phyloP scores from a whole-genome alignment of 2,329 filamentous ascomycete species.

The Pseudocercospora musae region DNA sequence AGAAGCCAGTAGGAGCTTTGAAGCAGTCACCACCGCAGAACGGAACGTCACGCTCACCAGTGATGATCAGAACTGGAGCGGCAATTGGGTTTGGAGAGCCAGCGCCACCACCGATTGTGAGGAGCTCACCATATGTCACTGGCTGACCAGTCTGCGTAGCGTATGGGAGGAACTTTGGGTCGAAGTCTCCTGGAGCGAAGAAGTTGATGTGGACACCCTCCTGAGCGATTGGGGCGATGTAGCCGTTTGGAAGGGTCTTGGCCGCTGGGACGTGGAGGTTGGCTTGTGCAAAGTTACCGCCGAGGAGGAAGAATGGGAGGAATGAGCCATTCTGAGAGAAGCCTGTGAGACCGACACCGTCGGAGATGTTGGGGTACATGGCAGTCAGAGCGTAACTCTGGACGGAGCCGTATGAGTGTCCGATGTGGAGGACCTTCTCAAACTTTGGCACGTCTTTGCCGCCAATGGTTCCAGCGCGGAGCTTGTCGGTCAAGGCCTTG shows the following conservation, averaged over 20 bases:
- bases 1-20: conserved; percentile 38
- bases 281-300: conserved; percentile 34
- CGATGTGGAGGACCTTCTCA: conserved; percentile 55
- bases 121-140: conserved; percentile 56
- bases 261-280: conserved; percentile 30
- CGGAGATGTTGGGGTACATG: conserved; percentile 51
- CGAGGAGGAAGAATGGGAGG: conserved; percentile 34
- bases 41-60: conserved; percentile 51
- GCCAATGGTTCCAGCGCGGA: conserved; percentile 47
- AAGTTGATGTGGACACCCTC: conserved; percentile 52
- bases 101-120: conserved; percentile 51
- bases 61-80: conserved; percentile 59
- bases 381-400: conserved; percentile 56
- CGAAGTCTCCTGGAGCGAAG: conserved; percentile 52
- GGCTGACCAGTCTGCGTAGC: conserved; percentile 53
- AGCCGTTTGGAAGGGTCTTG: conserved; percentile 46
- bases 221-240: conserved; percentile 49
- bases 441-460: conserved; percentile 40
- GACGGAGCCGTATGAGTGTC: conserved; percentile 62
- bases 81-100: conserved; percentile 39
- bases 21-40: conserved; percentile 63
- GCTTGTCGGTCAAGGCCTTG: conserved; percentile 49
- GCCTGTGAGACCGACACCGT: conserved; percentile 60
- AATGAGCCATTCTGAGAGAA: conserved; percentile 53
- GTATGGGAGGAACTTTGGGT: conserved; percentile 50